These are phyloP conservation scores for Backusella macrospora DNA, from an alignment of 192 early-diverging fungal genomes.

Conservation along the genomic window DNA sequence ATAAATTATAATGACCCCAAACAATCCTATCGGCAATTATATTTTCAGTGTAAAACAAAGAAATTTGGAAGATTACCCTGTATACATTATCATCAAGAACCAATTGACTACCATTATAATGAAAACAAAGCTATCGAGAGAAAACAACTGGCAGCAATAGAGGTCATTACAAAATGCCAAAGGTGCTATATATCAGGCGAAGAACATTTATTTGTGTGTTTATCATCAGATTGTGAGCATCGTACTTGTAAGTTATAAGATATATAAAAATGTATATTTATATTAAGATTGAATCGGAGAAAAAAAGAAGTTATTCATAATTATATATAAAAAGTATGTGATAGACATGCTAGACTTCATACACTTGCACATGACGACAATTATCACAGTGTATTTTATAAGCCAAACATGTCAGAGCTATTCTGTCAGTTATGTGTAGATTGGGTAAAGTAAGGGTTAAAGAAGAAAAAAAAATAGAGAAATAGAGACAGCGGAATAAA, in stretches of 20 bases:
- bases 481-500: too few relatives aligned
- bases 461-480: neutral
- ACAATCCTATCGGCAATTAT: slow-evolving; percentile 7
- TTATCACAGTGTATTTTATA: slow-evolving; percentile 28
- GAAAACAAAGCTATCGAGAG: too few relatives aligned
- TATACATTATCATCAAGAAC: neutral
- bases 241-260: slow-evolving; percentile 15
- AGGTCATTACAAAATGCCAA: neutral
- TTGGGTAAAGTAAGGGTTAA: slow-evolving; percentile 22
- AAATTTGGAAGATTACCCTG: slow-evolving; percentile 15
- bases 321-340: slow-evolving; percentile 22
- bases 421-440: slow-evolving; percentile 28
- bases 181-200: neutral
- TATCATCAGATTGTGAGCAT: neutral
- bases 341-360: slow-evolving; percentile 27
- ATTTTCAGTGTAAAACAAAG: neutral
- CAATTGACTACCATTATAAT: neutral
- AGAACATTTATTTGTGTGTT: slow-evolving; percentile 13
- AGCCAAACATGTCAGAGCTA: slow-evolving; percentile 21
- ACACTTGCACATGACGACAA: neutral
- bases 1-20: slow-evolving; percentile 17
- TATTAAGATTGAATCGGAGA: neutral
- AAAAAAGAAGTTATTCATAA: neutral
- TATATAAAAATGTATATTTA: neutral
- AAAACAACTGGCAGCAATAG: too few relatives aligned